Percentiles rank a stretch among this genome's conserved stretches.
Conservation (phyloP, 495 filamentous ascomycete species). For the Aspergillus leporis region DNA sequence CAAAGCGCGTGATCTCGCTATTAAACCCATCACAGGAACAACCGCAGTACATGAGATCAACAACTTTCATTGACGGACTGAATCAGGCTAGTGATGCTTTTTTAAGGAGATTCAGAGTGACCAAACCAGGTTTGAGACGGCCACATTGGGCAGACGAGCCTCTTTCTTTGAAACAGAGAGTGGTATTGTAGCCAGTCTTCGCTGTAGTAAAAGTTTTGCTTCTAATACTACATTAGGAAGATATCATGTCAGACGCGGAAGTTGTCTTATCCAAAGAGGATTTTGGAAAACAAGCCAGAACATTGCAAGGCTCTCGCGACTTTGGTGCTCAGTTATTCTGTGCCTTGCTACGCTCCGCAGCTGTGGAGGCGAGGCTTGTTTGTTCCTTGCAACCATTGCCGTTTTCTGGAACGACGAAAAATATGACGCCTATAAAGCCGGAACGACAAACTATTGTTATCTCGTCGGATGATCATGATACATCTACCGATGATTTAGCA, state of each 20-base stretch:
- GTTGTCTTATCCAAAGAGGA: slow-evolving; percentile 60
- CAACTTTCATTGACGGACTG: slow-evolving; percentile 77
- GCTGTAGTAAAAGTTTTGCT: not conserved
- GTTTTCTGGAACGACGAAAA: slow-evolving; percentile 62
- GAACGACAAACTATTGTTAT: slow-evolving; percentile 37
- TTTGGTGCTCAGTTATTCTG: slow-evolving; percentile 90
- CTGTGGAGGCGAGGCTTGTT: slow-evolving; percentile 81
- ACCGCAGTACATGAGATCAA: slow-evolving; percentile 68
- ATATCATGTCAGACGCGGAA: slow-evolving; percentile 42
- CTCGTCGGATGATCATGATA: slow-evolving; percentile 40
- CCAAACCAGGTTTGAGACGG: slow-evolving; percentile 65
- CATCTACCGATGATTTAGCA: slow-evolving; percentile 28
- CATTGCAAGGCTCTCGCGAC: slow-evolving; percentile 77
- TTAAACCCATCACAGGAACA: slow-evolving; percentile 63
- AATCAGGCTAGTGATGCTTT: slow-evolving; percentile 68
- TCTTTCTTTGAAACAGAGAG: slow-evolving; percentile 57
- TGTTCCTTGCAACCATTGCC: slow-evolving; percentile 88
- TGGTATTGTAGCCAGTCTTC: slow-evolving; percentile 25
- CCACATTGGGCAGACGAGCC: slow-evolving; percentile 71
- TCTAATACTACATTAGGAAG: slow-evolving; percentile 26
- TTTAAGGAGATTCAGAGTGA: slow-evolving; percentile 64
- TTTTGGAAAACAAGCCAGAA: slow-evolving; percentile 67
- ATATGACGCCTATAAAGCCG: slow-evolving; percentile 40
- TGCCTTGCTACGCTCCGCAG: slow-evolving; percentile 73
- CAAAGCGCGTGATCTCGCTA: slow-evolving; percentile 57